Evolutionary conservation across 306 rosid genomes (phyloP), one percentile per base, ranked within the genome.

Genomic region (Nissolia schottii): DNA sequence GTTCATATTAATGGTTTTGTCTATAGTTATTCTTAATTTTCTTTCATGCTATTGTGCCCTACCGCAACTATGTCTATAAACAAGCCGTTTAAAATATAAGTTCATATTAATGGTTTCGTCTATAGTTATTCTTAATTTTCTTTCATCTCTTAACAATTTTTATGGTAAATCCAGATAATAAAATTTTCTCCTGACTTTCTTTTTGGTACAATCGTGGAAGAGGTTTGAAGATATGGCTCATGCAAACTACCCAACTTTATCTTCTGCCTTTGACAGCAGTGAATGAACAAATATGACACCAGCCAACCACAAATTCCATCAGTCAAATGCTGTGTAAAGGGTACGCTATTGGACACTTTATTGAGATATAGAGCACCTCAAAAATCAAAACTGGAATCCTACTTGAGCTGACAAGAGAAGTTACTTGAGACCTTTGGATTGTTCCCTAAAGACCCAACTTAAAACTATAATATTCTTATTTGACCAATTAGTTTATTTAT

Each of bases 221-320:
- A n/a, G n/a, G n/a, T n/a, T n/a, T n/a, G n/a, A n/a, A n/a, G n/a
- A n/a, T n/a, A n/a, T n/a, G n/a, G n/a, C n/a, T n/a, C n/a, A n/a
- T n/a, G n/a, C n/a, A n/a, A n/a, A n/a, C n/a, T n/a, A n/a, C n/a
- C n/a, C n/a, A n/a, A n/a, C n/a, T n/a, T n/a, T n/a, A n/a, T 5
- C 57, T 45, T 41, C 48, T 59, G 32, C 71, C 56, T 56, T 34
- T 11, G 41, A 45, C 56, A 32, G 41, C 25, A 56, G 11, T 35
- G 1, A 53, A 74, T 27, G 27, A 79, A 7, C 66, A 56, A 29
- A n/a, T n/a, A n/a, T n/a, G n/a, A n/a, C n/a, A n/a, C n/a, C 61
- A 62, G 31, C 63, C 4, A 24, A 27, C 41, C 29, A 9, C n/a
- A 15, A 50, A 51, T 32, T 40, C 54, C 13, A 79, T 25, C 53